A percentile compares a stretch with the other conserved stretches of the same genome.
Evolutionary conservation across 352 stramenopile genomes (phyloP).

Genomic region (Pythium volutum): DNA sequence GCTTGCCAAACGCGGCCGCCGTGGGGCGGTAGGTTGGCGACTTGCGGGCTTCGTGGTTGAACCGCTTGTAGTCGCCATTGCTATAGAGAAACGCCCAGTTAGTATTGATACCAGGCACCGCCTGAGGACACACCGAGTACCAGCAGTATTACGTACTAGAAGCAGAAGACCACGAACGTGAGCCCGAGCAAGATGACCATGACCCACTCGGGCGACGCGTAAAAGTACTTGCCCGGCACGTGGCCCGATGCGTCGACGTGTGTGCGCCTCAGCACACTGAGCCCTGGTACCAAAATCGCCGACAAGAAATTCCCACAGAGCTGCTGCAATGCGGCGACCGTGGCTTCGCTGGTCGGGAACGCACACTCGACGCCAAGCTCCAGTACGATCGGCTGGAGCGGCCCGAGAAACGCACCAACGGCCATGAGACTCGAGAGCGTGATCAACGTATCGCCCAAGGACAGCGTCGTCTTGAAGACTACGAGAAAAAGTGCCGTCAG

Average conservation of each 20-base stretch:
- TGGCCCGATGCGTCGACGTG: conserved; percentile 32
- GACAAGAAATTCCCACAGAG: conserved; percentile 79
- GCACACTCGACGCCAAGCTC: conserved; percentile 73
- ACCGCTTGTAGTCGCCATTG: conserved; percentile 60
- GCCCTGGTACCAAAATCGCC: conserved; percentile 48
- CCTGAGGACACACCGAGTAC: too few relatives aligned
- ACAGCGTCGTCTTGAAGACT: conserved; percentile 46
- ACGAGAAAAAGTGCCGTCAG: conserved; percentile 42
- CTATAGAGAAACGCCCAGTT: conserved; percentile 29
- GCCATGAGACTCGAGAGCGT: conserved; percentile 48
- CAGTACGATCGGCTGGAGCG: conserved; percentile 65
- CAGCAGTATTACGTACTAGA: conserved; percentile 48
- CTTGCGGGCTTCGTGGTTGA: conserved; percentile 30
- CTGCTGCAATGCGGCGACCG: conserved; percentile 69
- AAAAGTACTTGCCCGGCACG: conserved; percentile 38
- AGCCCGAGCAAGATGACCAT: conserved; percentile 40
- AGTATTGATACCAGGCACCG: too few relatives aligned
- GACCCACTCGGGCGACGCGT: conserved; percentile 49
- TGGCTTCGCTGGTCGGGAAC: conserved; percentile 71
- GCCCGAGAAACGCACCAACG: conserved; percentile 53
- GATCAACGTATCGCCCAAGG: conserved; percentile 29
- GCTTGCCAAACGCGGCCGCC: conserved; percentile 3
- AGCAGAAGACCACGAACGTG: conserved; percentile 52
- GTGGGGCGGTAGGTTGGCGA: conserved; percentile 6
- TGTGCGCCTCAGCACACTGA: conserved; percentile 43